phyloP scores from a whole-genome alignment of 169 alveolate genomes.

The Plasmodium reichenowi region DNA sequence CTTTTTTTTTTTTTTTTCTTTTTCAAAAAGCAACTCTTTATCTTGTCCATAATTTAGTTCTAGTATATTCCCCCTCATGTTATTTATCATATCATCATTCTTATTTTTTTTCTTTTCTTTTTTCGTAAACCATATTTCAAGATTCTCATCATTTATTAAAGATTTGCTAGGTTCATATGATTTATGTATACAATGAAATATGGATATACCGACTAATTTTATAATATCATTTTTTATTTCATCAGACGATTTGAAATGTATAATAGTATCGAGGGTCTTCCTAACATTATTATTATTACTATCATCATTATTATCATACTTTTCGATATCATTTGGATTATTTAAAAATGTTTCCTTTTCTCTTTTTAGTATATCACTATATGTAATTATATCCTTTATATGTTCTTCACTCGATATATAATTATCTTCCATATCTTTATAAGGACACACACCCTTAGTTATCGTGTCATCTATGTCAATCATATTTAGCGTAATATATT shows the following conservation, averaged over 20 bases:
- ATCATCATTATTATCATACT: slow-evolving; percentile 3
- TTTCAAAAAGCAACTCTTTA: background rate
- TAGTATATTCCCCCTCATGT: background rate
- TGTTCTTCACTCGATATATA: slow-evolving; percentile 34
- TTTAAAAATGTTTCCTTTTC: slow-evolving; percentile 4
- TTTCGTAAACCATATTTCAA: slow-evolving; percentile 69
- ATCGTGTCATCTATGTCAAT: slow-evolving; percentile 53
- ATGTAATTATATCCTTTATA: slow-evolving; percentile 39
- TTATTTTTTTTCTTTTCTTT: slow-evolving; percentile 13
- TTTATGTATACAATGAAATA: slow-evolving; percentile 28
- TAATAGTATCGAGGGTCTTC: background rate
- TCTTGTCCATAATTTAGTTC: background rate
- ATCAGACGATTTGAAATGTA: slow-evolving; percentile 41
- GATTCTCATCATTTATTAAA: slow-evolving; percentile 36
- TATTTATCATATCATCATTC: background rate
- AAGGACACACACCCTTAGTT: slow-evolving; percentile 38
- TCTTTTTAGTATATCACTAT: slow-evolving; percentile 30
- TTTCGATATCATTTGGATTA: background rate
- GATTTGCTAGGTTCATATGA: slow-evolving; percentile 29
- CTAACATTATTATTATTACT: background rate
- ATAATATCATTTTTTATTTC: slow-evolving; percentile 63
- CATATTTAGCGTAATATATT: slow-evolving; percentile 41
- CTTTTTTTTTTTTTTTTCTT: background rate
- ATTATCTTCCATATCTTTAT: slow-evolving; percentile 59
- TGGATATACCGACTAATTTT: slow-evolving; percentile 63